A percentile compares a stretch with the other conserved stretches of the same genome.
Conservation (phyloP, 768 basidiomycete genomes). For the Hemileccinum rubropunctum region DNA sequence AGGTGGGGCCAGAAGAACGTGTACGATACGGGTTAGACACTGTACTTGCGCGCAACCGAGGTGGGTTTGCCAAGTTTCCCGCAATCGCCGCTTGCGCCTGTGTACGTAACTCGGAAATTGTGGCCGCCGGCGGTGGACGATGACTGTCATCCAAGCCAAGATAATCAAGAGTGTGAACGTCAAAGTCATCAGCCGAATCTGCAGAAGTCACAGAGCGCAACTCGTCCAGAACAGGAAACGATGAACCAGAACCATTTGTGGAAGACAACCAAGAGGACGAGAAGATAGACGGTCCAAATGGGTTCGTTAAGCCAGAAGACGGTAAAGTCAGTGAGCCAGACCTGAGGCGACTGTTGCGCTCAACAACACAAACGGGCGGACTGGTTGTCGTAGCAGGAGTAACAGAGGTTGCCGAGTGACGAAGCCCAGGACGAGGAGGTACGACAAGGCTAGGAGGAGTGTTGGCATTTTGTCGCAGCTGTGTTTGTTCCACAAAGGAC, state of each 20-base stretch:
- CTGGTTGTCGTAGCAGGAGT: slow-evolving; percentile 49
- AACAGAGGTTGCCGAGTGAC: slow-evolving; percentile 73
- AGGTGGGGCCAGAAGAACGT: slow-evolving; percentile 55
- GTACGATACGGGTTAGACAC: slow-evolving; percentile 90
- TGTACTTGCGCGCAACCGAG: slow-evolving; percentile 83
- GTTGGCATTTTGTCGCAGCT: slow-evolving; percentile 36
- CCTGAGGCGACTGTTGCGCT: slow-evolving; percentile 80
- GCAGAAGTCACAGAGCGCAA: slow-evolving; percentile 76
- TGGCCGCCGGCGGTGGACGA: slow-evolving; percentile 77
- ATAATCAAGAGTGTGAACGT: slow-evolving; percentile 94
- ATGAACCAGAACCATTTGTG: slow-evolving; percentile 51
- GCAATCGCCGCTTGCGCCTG: slow-evolving; percentile 91
- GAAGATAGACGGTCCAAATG: slow-evolving; percentile 87
- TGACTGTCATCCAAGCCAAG: slow-evolving; percentile 86
- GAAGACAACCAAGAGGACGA: slow-evolving; percentile 85
- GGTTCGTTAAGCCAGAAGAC: slow-evolving; percentile 69
- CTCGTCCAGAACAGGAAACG: slow-evolving; percentile 72
- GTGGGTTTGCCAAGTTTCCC: slow-evolving; percentile 74
- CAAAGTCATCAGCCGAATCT: slow-evolving; percentile 83
- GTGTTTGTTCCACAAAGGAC: slow-evolving; percentile 46
- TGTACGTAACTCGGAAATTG: slow-evolving; percentile 82
- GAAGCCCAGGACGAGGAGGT: slow-evolving; percentile 63
- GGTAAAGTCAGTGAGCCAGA: slow-evolving; percentile 92
- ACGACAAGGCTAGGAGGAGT: slow-evolving; percentile 39
- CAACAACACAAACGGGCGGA: slow-evolving; percentile 34